phyloP scores from a whole-genome alignment of 768 basidiomycete genomes.

The Pleurotus djamor region DNA sequence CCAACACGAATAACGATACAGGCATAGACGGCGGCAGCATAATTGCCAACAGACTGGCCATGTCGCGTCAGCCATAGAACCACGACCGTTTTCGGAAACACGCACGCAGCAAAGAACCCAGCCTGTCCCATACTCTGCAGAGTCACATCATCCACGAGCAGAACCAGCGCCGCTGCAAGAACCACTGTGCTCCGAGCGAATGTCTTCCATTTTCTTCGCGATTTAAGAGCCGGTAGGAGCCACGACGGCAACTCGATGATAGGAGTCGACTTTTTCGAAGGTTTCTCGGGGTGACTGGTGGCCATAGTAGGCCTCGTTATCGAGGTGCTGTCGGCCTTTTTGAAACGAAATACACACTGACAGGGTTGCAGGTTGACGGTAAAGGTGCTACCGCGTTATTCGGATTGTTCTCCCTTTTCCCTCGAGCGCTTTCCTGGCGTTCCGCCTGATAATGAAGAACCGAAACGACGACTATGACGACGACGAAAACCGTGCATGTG shows the following conservation, averaged over 20 bases:
- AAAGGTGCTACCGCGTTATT: not conserved
- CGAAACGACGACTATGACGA: too few species aligned
- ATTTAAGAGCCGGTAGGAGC: slow-evolving; percentile 28
- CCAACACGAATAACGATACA: not conserved
- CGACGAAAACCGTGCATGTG: too few species aligned
- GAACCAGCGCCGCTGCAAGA: slow-evolving; percentile 25
- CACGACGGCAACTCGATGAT: slow-evolving; percentile 16
- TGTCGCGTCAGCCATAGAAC: not conserved
- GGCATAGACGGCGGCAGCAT: slow-evolving; percentile 5
- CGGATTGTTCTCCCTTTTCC: too few species aligned
- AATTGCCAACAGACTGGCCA: not conserved
- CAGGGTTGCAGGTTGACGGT: not conserved
- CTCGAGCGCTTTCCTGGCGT: too few species aligned
- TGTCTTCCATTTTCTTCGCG: slow-evolving; percentile 33
- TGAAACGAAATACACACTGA: not conserved
- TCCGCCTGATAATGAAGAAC: too few species aligned
- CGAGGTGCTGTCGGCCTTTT: not conserved
- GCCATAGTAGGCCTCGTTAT: not conserved
- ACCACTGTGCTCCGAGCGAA: slow-evolving; percentile 35
- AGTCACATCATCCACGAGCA: slow-evolving; percentile 30
- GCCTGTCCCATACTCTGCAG: slow-evolving; percentile 37
- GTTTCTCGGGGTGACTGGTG: not conserved
- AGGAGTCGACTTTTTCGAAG: not conserved
- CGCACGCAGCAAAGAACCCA: slow-evolving; percentile 35
- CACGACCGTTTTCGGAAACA: not conserved